These are phyloP conservation scores for Pseudogymnoascus sp. DNA, from an alignment of 2,329 filamentous ascomycete species.

Conservation along the genomic window DNA sequence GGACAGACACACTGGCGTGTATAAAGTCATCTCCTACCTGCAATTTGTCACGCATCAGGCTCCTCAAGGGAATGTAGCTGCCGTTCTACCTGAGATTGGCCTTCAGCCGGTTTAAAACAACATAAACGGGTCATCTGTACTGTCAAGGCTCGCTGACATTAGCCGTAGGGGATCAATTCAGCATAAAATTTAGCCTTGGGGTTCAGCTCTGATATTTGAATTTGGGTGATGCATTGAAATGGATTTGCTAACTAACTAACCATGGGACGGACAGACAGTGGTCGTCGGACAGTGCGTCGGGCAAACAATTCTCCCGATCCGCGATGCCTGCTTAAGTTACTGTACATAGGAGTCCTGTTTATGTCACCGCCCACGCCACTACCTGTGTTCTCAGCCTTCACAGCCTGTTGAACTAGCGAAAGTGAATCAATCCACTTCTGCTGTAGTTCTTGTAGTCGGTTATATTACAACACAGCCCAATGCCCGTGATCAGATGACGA, in stretches of 20 bases:
- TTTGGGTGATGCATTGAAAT: background rate
- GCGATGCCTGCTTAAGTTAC: background rate
- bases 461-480: no score
- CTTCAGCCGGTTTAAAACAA: background rate
- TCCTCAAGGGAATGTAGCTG: background rate
- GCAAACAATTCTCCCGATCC: constrained; percentile 1
- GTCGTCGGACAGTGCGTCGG: background rate
- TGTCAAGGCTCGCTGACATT: background rate
- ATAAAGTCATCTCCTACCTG: background rate
- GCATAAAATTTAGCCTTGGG: background rate
- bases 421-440: no score
- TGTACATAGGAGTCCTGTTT: background rate
- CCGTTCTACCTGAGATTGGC: background rate
- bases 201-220: background rate
- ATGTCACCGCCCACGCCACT: background rate
- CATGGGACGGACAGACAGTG: background rate
- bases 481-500: background rate
- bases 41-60: background rate
- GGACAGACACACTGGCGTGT: background rate
- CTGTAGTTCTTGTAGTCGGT: no score
- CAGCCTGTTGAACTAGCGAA: no score
- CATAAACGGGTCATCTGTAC: background rate
- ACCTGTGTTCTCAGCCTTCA: background rate
- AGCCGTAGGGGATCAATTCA: background rate
- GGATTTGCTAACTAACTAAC: background rate